These are phyloP conservation scores for Cystofilobasidium macerans DNA, from an alignment of 768 basidiomycete genomes.

Conservation along the genomic window DNA sequence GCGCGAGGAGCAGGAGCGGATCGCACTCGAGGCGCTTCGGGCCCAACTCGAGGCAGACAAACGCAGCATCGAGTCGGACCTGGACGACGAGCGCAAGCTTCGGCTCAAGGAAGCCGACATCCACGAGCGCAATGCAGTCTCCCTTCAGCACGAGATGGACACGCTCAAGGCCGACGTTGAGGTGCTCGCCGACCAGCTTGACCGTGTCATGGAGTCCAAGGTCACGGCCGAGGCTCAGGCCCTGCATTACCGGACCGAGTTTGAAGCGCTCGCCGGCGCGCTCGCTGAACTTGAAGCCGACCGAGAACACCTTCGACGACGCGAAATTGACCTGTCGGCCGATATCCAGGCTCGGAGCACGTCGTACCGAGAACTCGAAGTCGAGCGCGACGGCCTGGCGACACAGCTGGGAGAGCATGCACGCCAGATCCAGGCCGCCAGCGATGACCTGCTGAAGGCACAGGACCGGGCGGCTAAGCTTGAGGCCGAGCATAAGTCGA, in stretches of 20 bases:
- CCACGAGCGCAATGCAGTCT: conserved; percentile 55
- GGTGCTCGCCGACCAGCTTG: conserved; percentile 71
- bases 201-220: conserved; percentile 61
- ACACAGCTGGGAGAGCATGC: conserved; percentile 60
- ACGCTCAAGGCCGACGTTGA: conserved; percentile 74
- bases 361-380: conserved; percentile 50
- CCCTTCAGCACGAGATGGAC: conserved; percentile 72
- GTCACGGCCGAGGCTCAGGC: conserved; percentile 41
- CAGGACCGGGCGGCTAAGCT: conserved; percentile 55
- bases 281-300: conserved; percentile 52
- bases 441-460: conserved; percentile 61
- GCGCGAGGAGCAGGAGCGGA: conserved; percentile 69
- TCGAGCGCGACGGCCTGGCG: conserved; percentile 53
- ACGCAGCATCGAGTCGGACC: conserved; percentile 62
- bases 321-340: conserved; percentile 55
- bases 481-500: conserved; percentile 57
- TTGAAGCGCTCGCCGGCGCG: conserved; percentile 20
- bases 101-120: conserved; percentile 71
- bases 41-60: conserved; percentile 77
- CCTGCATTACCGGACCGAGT: conserved; percentile 21
- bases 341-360: conserved; percentile 51
- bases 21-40: conserved; percentile 65
- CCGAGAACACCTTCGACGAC: conserved; percentile 53
- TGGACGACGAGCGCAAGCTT: conserved; percentile 70
- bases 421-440: conserved; percentile 57